Evolutionary conservation across 2,329 filamentous ascomycete genomes (phyloP).

Genomic region (Neonectria faginata): DNA sequence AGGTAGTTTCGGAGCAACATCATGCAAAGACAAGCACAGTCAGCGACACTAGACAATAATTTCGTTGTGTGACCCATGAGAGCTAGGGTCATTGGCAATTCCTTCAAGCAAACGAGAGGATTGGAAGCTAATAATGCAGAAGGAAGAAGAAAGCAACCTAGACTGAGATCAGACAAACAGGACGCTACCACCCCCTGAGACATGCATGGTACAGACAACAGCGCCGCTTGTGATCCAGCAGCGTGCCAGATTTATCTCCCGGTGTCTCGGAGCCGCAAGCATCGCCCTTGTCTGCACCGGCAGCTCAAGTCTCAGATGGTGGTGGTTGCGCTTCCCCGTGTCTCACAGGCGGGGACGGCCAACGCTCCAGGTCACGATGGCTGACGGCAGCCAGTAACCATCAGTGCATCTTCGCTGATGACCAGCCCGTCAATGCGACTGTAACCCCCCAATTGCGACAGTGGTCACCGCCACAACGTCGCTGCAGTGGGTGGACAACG

Average conservation of each 20-base stretch:
- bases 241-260: conserved; percentile 6
- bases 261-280: conserved; percentile 9
- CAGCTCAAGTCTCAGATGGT: not conserved
- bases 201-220: not conserved
- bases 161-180: not conserved
- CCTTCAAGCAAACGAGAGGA: not conserved
- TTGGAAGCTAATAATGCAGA: not conserved
- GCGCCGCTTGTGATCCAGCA: conserved; percentile 9
- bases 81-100: too few species aligned
- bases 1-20: too few species aligned
- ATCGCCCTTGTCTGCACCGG: too few species aligned
- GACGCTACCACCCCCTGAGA: not conserved
- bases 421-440: conserved; percentile 7
- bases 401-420: not conserved
- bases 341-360: conserved; percentile 6
- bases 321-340: conserved; percentile 1
- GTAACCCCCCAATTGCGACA: not conserved
- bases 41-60: too few species aligned
- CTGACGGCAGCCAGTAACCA: not conserved
- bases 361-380: conserved; percentile 11
- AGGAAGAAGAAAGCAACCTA: too few species aligned
- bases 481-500: not conserved
- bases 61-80: too few species aligned
- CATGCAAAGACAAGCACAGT: too few species aligned
- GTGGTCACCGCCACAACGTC: not conserved